Conservation (phyloP, 176 grass and related monocot species). For the Oryza coarctata region DNA sequence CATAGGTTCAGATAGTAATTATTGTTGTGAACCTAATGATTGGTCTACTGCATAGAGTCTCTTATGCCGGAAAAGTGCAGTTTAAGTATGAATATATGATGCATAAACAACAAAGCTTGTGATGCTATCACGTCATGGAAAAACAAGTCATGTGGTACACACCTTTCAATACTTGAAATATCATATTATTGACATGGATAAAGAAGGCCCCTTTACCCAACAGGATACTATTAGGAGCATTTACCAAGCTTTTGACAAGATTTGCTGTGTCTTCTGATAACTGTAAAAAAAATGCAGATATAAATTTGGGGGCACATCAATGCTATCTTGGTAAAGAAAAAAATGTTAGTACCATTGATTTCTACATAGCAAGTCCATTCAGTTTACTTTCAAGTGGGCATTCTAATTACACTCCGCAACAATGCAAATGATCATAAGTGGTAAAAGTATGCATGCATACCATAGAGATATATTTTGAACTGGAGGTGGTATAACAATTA, state of each 20-base stretch:
- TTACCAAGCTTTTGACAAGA: conserved; percentile 70
- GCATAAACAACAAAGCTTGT: not conserved
- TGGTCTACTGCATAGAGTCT: not conserved
- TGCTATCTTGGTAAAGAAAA: not conserved
- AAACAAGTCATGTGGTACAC: conserved; percentile 26
- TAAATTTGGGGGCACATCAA: not conserved
- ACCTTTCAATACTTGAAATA: conserved; percentile 91
- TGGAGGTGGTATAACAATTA: not conserved
- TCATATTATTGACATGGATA: conserved; percentile 77
- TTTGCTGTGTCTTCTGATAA: conserved; percentile 63
- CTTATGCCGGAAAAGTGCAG: not conserved
- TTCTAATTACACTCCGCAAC: not conserved
- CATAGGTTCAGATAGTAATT: not conserved
- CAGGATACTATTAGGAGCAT: conserved; percentile 84
- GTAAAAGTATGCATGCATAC: not conserved
- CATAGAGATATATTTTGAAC: conserved; percentile 6
- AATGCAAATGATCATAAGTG: not conserved
- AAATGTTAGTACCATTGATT: not conserved
- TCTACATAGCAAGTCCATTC: not conserved
- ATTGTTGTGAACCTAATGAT: not conserved
- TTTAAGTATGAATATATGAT: not conserved
- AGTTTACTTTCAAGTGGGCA: not conserved
- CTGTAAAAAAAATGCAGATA: conserved; percentile 45
- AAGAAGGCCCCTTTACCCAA: conserved; percentile 78
- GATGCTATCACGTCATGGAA: conserved; percentile 1